Conservation (phyloP, 208 protist genomes). For the Herpetomonas tarakana region DNA sequence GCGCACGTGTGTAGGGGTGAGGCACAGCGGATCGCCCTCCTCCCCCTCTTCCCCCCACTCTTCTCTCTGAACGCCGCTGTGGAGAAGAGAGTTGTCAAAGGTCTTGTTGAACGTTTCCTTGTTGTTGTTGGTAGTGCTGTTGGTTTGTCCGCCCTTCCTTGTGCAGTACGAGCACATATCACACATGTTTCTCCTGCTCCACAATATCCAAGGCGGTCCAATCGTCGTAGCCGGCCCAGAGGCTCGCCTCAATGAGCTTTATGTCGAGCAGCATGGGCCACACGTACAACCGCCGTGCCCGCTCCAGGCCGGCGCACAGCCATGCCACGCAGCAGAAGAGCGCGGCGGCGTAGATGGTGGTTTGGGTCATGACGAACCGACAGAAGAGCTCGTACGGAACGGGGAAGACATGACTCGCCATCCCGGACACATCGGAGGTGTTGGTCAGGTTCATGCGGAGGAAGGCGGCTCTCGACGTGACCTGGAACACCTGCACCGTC, state of each 20-base stretch:
- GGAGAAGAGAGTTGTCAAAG: too few species aligned
- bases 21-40: too few species aligned
- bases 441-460: slow-evolving; percentile 8
- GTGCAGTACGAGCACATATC: too few species aligned
- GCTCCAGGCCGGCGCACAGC: slow-evolving; percentile 29
- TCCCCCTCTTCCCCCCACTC: too few species aligned
- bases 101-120: too few species aligned
- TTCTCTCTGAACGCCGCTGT: too few species aligned
- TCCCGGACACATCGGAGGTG: slow-evolving; percentile 4
- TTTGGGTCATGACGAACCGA: slow-evolving; percentile 26
- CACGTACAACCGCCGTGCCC: slow-evolving; percentile 32
- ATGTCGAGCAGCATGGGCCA: slow-evolving; percentile 29
- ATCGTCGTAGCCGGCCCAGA: slow-evolving; percentile 46
- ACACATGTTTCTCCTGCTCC: not conserved
- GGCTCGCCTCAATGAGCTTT: slow-evolving; percentile 16
- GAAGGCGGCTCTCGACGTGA: slow-evolving; percentile 1
- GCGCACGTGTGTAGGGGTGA: too few species aligned
- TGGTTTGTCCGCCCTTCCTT: too few species aligned
- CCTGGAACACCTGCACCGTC: not conserved
- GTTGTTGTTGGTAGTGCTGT: too few species aligned
- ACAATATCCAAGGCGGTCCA: slow-evolving; percentile 5
- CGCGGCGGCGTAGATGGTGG: slow-evolving; percentile 17
- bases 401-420: not conserved
- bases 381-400: slow-evolving; percentile 13
- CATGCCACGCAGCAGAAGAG: slow-evolving; percentile 42